Conservation (phyloP, 371 early-diverging fungal species). For the Thermomucor indicae-seudaticae region DNA sequence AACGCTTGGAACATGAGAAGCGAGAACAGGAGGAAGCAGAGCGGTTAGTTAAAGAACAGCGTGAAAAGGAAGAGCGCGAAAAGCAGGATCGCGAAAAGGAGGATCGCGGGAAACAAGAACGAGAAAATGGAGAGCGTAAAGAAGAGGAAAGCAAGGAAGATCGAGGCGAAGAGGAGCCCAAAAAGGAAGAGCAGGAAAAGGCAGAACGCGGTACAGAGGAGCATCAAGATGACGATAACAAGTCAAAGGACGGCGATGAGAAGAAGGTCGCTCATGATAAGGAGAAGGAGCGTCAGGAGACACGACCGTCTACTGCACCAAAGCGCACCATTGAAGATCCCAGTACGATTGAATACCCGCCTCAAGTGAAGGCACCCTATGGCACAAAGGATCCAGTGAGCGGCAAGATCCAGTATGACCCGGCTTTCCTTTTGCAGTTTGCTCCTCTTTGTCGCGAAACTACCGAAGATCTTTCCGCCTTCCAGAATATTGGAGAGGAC, state of each 20-base stretch:
- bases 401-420: conserved; percentile 60
- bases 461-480: conserved; percentile 64
- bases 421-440: conserved; percentile 81
- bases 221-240: conserved; percentile 13
- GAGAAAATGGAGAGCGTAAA: conserved; percentile 13
- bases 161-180: conserved; percentile 12
- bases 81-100: conserved; percentile 14
- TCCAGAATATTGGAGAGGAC: conserved; percentile 64
- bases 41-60: conserved; percentile 21
- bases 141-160: background rate
- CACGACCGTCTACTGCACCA: conserved; percentile 21
- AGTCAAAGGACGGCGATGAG: conserved; percentile 21
- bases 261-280: too few relatives aligned
- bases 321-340: conserved; percentile 31
- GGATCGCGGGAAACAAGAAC: conserved; percentile 6
- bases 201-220: conserved; percentile 21
- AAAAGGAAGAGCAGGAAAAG: conserved; percentile 12
- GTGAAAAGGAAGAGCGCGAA: conserved; percentile 25
- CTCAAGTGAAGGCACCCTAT: conserved; percentile 36
- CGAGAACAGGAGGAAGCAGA: conserved; percentile 25
- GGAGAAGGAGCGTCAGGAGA: too few relatives aligned
- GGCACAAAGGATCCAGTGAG: conserved; percentile 27
- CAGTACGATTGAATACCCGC: conserved; percentile 36
- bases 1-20: conserved; percentile 6
- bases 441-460: conserved; percentile 58